Percentiles rank a stretch among this genome's conserved stretches.
phyloP scores from a whole-genome alignment of 441 rosid genomes.

The Euphorbia schlechtendalii region DNA sequence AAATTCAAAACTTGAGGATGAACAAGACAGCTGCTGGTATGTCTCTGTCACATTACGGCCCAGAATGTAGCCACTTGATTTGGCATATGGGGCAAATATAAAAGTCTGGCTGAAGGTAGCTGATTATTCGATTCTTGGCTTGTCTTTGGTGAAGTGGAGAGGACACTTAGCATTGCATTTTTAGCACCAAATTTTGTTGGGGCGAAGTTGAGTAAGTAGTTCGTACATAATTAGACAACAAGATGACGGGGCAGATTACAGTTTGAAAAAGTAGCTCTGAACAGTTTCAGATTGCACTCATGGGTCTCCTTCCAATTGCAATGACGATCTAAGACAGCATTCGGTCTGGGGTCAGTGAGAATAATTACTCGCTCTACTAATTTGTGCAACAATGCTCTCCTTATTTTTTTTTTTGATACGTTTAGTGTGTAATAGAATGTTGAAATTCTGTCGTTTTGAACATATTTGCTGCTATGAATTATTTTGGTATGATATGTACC shows the following conservation, averaged over 20 bases:
- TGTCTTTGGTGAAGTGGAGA: constrained; percentile 89
- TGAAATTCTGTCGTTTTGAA: constrained; percentile 15
- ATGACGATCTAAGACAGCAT: constrained; percentile 54
- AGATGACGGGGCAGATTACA: constrained; percentile 70
- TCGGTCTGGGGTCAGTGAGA: constrained; percentile 49
- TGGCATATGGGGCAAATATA: constrained; percentile 46
- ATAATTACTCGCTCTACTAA: constrained; percentile 60
- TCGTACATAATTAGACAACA: constrained; percentile 87
- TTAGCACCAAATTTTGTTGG: constrained; percentile 71
- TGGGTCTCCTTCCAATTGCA: constrained; percentile 54
- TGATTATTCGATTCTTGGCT: constrained; percentile 62
- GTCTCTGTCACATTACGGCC: constrained; percentile 39
- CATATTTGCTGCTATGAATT: constrained; percentile 10
- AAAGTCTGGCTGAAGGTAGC: constrained; percentile 14
- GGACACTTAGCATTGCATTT: constrained; percentile 82
- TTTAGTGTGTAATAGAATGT: constrained; percentile 14
- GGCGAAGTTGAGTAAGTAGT: constrained; percentile 65
- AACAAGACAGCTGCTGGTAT: constrained; percentile 52
- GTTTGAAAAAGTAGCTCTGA: constrained; percentile 82
- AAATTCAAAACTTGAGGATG: constrained; percentile 35
- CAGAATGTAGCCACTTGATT: constrained; percentile 38
- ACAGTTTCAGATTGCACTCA: constrained; percentile 76
- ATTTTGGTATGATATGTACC: constrained; percentile 16
- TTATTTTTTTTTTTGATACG: not conserved
- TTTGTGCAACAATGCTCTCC: constrained; percentile 9